phyloP scores from a whole-genome alignment of 2,329 filamentous ascomycete species.

The Talaromyces sp. region DNA sequence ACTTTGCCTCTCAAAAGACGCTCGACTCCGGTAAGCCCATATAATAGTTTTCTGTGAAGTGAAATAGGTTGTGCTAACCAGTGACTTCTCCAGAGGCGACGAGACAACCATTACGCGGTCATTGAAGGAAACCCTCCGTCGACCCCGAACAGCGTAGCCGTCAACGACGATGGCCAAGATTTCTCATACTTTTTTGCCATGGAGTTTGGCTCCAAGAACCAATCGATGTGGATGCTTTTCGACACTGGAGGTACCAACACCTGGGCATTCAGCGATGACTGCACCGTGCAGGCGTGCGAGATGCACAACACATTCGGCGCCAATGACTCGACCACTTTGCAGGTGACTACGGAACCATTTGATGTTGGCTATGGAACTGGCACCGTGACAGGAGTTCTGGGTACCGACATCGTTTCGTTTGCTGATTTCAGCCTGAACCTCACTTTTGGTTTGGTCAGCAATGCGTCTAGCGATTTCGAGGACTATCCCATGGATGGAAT shows the following conservation, averaged over 20 bases:
- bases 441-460: constrained; percentile 66
- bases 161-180: constrained; percentile 50
- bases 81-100: constrained; percentile 22
- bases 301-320: constrained; percentile 65
- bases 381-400: constrained; percentile 60
- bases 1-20: constrained; percentile 34
- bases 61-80: not conserved
- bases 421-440: constrained; percentile 60
- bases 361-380: constrained; percentile 72
- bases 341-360: constrained; percentile 51
- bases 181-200: constrained; percentile 50
- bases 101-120: constrained; percentile 46
- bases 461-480: constrained; percentile 67
- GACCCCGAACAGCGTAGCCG: constrained; percentile 42
- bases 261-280: constrained; percentile 75
- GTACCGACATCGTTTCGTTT: constrained; percentile 61
- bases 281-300: constrained; percentile 59
- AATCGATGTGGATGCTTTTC: constrained; percentile 49
- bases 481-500: constrained; percentile 85
- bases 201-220: constrained; percentile 43
- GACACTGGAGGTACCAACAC: constrained; percentile 59
- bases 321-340: constrained; percentile 59
- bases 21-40: constrained; percentile 15
- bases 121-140: constrained; percentile 33
- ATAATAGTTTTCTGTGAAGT: not conserved